Evolutionary conservation across 2,329 filamentous ascomycete genomes (phyloP), one percentile per base, ranked within the genome.

Genomic region (Penicillium sp.): DNA sequence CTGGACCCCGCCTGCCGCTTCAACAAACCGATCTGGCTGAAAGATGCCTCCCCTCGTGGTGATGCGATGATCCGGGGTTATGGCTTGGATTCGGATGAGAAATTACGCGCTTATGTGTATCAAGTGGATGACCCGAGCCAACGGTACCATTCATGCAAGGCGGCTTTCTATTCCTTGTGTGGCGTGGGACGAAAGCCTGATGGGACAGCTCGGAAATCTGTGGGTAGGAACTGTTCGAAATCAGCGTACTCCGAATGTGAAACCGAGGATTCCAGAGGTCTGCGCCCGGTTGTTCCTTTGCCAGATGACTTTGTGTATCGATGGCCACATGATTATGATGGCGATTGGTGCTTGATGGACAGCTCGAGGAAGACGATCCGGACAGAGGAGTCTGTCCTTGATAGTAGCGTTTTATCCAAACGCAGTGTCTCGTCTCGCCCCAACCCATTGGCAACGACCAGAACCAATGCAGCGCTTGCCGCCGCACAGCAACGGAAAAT

Each of bases 181-280:
- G 76, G 76, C 12, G 74, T 78, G 28, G 76, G 76, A 15, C 67
- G 65, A 23, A 74, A 71, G 38, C 66, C 70, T 1, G 73, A 75
- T 54, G 75, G 76, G 1, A 68, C 64, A 7, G 63, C 68, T 45
- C 73, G 75, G 36, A 72, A 72, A 45, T 65, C 75, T 28, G 72
- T 72, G 13, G 77, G 77, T n/a, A 72, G 71, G 49, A 75, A 76
- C 45, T 71, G 72, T 38, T 71, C 72, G 0, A 76, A 77, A 49
- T 76, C 76, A 15, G 71, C 76, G 0, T 75, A 73, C 56, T 71
- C 76, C 16, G 76, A 79, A 60, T 77, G 76, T 48, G 64, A 73
- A 31, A 64, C 66, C 0, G 77, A 79, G 59, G 76, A 79, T 56
- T 68, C 74, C 13, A 70, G 69, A 50, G 74, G 75, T 4, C 67